Evolutionary conservation across 805 yeast genomes (phyloP).

Genomic region (Metschnikowia cerradonensis): DNA sequence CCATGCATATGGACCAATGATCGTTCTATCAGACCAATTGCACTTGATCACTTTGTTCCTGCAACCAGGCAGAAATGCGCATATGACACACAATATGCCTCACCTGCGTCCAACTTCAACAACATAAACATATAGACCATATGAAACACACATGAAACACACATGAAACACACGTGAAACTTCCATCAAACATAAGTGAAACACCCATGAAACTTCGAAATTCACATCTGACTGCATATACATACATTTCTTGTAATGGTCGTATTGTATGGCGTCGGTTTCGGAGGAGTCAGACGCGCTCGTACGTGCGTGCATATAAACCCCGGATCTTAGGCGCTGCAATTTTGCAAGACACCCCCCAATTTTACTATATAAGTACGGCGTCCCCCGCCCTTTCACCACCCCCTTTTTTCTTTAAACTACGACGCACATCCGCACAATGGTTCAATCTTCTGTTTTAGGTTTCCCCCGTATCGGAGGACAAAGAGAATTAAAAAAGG

Average conservation of each 20-base stretch:
- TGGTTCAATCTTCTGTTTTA: slow-evolving; percentile 96
- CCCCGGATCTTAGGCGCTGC: slow-evolving; percentile 2
- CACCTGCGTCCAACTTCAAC: too few species aligned
- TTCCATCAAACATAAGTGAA: too few species aligned
- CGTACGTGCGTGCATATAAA: slow-evolving; percentile 5
- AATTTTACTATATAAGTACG: slow-evolving; percentile 1
- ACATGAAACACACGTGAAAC: background rate
- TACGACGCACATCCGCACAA: slow-evolving; percentile 27
- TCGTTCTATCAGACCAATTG: background rate
- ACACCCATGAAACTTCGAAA: too few species aligned
- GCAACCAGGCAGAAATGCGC: background rate
- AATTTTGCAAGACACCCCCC: background rate
- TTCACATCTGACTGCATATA: too few species aligned
- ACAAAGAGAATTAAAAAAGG: slow-evolving; percentile 98
- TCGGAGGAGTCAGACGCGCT: background rate
- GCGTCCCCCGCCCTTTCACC: background rate
- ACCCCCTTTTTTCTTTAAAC: background rate
- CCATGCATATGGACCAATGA: too few species aligned
- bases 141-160: too few species aligned
- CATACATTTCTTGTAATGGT: too few species aligned
- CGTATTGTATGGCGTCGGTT: background rate
- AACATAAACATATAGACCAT: too few species aligned
- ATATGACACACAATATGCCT: background rate
- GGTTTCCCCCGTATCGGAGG: slow-evolving; percentile 99
- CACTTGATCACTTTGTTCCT: background rate